Evolutionary conservation across 2,329 filamentous ascomycete genomes (phyloP).

Genomic region (Rutstroemia sp.): DNA sequence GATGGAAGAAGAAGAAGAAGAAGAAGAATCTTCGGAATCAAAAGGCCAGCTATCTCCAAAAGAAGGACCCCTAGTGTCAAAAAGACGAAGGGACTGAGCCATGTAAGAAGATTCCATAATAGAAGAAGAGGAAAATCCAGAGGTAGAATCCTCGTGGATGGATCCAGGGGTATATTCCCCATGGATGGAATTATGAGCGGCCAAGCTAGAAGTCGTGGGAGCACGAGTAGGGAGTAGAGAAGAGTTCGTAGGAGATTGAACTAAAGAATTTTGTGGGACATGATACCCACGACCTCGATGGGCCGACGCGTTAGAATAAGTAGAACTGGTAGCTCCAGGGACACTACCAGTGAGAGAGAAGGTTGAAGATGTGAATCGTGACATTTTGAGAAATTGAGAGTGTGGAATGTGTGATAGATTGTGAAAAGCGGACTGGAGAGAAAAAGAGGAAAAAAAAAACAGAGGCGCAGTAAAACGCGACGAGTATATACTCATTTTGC

Average conservation of each 20-base stretch:
- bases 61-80: no score
- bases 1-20: not conserved
- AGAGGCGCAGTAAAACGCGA: not conserved
- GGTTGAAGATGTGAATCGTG: not conserved
- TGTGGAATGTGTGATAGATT: not conserved
- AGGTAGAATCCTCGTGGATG: not conserved
- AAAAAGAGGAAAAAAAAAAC: not conserved
- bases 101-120: no score
- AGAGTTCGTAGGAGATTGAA: not conserved
- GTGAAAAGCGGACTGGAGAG: not conserved
- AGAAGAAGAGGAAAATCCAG: not conserved
- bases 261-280: not conserved
- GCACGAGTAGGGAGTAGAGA: not conserved
- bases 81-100: no score
- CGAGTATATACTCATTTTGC: not conserved
- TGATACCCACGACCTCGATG: not conserved
- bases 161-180: not conserved
- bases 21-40: no score
- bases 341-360: not conserved
- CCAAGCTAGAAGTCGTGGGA: not conserved
- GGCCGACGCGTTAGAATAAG: not conserved
- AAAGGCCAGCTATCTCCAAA: no score
- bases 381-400: not conserved
- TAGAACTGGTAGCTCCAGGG: not conserved
- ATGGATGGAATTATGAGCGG: not conserved